phyloP scores from a whole-genome alignment of 352 stramenopile genomes.

The Pythium myriotylum region DNA sequence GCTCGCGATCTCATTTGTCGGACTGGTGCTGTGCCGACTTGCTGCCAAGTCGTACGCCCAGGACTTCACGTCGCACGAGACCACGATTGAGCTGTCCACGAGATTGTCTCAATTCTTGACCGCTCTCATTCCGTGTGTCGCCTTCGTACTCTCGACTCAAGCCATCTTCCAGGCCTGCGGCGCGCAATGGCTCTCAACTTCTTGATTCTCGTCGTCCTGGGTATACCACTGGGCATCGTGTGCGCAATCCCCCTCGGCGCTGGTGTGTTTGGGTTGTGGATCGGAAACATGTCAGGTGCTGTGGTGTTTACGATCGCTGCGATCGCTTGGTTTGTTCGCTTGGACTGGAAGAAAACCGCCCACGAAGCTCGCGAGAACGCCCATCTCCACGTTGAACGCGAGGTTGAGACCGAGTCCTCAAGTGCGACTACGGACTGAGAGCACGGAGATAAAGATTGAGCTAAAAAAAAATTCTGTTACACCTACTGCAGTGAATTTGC shows the following conservation, averaged over 20 bases:
- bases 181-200: constrained; percentile 56
- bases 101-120: constrained; percentile 40
- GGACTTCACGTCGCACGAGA: constrained; percentile 40
- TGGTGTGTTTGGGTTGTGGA: constrained; percentile 59
- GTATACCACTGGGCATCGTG: constrained; percentile 45
- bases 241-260: constrained; percentile 42
- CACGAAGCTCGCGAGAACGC: constrained; percentile 48
- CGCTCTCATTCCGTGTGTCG: constrained; percentile 40
- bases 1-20: constrained; percentile 23
- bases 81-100: constrained; percentile 32
- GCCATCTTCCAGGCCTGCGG: constrained; percentile 50
- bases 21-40: constrained; percentile 33
- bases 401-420: constrained; percentile 2
- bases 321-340: constrained; percentile 40
- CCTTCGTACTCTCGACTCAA: constrained; percentile 41
- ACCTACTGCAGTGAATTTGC: too few relatives aligned
- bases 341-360: constrained; percentile 56
- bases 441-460: too few relatives aligned
- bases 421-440: background rate
- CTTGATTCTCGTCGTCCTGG: constrained; percentile 47
- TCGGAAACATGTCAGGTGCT: constrained; percentile 47
- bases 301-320: constrained; percentile 42
- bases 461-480: too few relatives aligned
- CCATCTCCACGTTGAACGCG: constrained; percentile 32
- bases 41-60: constrained; percentile 39